Base-by-base conservation (phyloP, 768 basidiomycete genomes). In the Trametes gibbosa region DNA sequence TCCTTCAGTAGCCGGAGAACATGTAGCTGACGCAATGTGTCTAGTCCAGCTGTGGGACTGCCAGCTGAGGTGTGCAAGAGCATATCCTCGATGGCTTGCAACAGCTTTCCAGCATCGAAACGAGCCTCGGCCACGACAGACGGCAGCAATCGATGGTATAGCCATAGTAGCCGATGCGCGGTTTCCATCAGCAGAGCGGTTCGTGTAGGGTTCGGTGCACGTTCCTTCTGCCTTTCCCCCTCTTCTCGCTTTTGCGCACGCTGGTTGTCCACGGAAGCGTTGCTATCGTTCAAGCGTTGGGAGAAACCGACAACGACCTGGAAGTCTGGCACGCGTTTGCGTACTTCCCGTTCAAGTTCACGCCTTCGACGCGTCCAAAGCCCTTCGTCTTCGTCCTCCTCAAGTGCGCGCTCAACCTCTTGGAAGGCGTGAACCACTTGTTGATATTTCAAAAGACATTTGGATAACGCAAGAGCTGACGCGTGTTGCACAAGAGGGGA, bases 31-130 rank as follows among this genome's bases (percentile, higher is more conserved):
- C 84, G 80, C 6, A 86, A 75, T 7, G 84, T 81, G 57, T 84
- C 81, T 35, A 86, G 71, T 3, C 76, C 77, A 21, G 70, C 68
- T 6, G 75, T 69, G 35, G 72, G 63, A 5, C 64, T 41, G 21
- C 24, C 45, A 5, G 37, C 19, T 6, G 42, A 35, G 14, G 4
- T 10, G 16, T 59, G 46, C 29, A 52, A 5, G 2, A 61, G 45
- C 59, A 51, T 61, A 10, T 48, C 57, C 46, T 53, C 53, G 39
- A 48, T 53, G 1, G 43, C 52, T 58, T 71, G 63, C 27, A 95
- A 72, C 21, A 95, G 68, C 70, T 92, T 92, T 2, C 92, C 92
- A 37, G 89, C 84, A 70, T 98, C 95, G 65, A 95, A 98, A 50
- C 86, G 79, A 25, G 85, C 84, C 69, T 95, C 93, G 0, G 84